A percentile compares a stretch with the other conserved stretches of the same genome.
Conservation (phyloP, 495 filamentous ascomycete genomes). For the Bryoglossum gracile region DNA sequence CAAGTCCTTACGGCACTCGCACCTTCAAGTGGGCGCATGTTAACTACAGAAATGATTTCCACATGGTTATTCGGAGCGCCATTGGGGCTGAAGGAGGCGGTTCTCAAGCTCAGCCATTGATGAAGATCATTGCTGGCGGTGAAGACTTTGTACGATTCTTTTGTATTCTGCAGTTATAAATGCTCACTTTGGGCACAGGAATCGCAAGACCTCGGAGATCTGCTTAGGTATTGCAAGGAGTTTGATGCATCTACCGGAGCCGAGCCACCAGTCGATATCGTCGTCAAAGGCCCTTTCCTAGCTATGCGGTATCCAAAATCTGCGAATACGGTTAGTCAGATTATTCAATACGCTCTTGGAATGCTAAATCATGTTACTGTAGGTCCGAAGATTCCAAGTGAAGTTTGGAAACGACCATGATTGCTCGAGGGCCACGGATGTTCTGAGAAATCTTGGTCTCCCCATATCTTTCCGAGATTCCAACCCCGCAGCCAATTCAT, state of each 20-base stretch:
- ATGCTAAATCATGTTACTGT: not conserved
- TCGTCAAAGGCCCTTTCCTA: constrained; percentile 27
- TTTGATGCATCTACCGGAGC: constrained; percentile 16
- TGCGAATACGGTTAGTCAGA: constrained; percentile 20
- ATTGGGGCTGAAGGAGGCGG: constrained; percentile 20
- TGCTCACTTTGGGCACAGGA: constrained; percentile 8
- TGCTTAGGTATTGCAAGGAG: constrained; percentile 5
- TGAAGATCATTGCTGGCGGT: constrained; percentile 34
- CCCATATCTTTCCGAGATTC: constrained; percentile 15
- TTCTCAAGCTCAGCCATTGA: constrained; percentile 11
- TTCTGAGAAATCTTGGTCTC: constrained; percentile 29
- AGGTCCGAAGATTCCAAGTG: constrained; percentile 41
- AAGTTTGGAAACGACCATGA: constrained; percentile 32
- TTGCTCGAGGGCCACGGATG: constrained; percentile 26
- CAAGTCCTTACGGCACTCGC: constrained; percentile 17
- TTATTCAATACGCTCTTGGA: not conserved
- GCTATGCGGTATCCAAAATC: constrained; percentile 29
- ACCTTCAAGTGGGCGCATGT: constrained; percentile 29
- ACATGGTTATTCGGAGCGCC: constrained; percentile 28
- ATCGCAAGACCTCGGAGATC: constrained; percentile 18
- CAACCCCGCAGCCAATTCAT: not conserved
- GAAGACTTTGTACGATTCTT: constrained; percentile 31
- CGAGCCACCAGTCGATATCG: constrained; percentile 24
- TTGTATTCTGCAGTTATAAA: too few species aligned
- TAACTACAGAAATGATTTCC: constrained; percentile 31